Base-by-base conservation (phyloP, 306 rosid genomes). In the Morella rubra region DNA sequence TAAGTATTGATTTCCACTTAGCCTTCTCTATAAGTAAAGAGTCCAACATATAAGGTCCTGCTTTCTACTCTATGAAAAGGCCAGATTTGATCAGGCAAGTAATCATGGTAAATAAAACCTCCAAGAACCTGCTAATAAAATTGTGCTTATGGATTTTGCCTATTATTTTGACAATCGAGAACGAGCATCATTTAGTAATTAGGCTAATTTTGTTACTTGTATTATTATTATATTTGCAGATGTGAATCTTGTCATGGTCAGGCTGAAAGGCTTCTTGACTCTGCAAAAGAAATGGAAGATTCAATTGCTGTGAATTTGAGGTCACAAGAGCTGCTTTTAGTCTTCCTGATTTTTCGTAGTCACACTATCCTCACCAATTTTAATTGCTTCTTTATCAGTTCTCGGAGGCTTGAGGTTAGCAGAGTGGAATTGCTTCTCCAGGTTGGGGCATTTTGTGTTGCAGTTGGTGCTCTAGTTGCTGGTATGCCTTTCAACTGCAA, bases 221-320 rank as follows among this genome's bases (percentile, higher is more conserved):
- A 50, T 78, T 83, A 37, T 61, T 69, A 74, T 56, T 84, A 69
- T 74, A 69, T 68, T 53, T 80, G 84, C 91, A 92, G 99, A 90
- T 92, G 97, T 76, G 99, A 96, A 86, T 92, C 98, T 81, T 96
- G 98, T 73, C 92, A 96, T 81, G 99, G 97, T 60, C 99, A 96
- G 90, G 91, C 99, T 82, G 99, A 96, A 85, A 92, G 91, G 85
- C 97, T 96, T 86, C 97, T 96, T 76, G 98, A 96, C 85, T 93
- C 96, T 78, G 99, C 99, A 50, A 96, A 88, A 81, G 99, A 96
- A 91, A 92, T 92, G 99, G 99, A 96, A 84, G 99, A 96, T 88
- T 96, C 99, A 69, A 96, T 96, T 80, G 91, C 90, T 79, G 99
- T 96, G 79, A 92, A 78, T 80, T 87, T 96, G 87, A 96, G 99